These are phyloP conservation scores for Lactarius vividus DNA, from an alignment of 768 basidiomycete species.

Conservation along the genomic window DNA sequence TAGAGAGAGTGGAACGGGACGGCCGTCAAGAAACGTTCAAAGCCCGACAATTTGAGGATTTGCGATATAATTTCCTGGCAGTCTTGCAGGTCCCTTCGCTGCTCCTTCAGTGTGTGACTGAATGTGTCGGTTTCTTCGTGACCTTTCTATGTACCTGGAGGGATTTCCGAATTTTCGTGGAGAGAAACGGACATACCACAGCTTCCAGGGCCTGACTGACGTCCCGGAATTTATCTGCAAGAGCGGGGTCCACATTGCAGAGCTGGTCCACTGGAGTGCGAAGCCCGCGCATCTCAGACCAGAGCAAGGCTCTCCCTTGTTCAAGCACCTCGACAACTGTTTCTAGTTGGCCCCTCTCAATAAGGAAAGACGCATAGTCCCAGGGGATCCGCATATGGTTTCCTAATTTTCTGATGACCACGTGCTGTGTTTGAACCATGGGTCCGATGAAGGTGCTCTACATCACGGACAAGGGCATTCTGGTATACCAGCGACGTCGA, in stretches of 20 bases:
- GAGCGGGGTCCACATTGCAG: conserved; percentile 9
- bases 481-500: conserved; percentile 5
- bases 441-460: not conserved
- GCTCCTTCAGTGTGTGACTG: not conserved
- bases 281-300: conserved; percentile 20
- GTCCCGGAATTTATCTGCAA: conserved; percentile 7
- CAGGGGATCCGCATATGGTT: not conserved
- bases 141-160: not conserved
- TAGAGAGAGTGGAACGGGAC: conserved; percentile 2
- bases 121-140: conserved; percentile 5
- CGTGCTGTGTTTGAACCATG: conserved; percentile 7
- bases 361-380: conserved; percentile 4
- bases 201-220: not conserved
- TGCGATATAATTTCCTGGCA: conserved; percentile 1
- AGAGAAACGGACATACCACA: not conserved
- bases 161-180: not conserved
- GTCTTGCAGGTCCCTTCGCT: conserved; percentile 2
- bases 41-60: conserved; percentile 4
- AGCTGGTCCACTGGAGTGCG: conserved; percentile 17
- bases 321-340: conserved; percentile 23
- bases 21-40: conserved; percentile 6
- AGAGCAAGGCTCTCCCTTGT: conserved; percentile 19
- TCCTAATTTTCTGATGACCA: not conserved
- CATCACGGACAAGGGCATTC: not conserved
- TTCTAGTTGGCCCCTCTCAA: not conserved